Evolutionary conservation across 331 rosid species (phyloP).

Genomic region (Quercus phellos): DNA sequence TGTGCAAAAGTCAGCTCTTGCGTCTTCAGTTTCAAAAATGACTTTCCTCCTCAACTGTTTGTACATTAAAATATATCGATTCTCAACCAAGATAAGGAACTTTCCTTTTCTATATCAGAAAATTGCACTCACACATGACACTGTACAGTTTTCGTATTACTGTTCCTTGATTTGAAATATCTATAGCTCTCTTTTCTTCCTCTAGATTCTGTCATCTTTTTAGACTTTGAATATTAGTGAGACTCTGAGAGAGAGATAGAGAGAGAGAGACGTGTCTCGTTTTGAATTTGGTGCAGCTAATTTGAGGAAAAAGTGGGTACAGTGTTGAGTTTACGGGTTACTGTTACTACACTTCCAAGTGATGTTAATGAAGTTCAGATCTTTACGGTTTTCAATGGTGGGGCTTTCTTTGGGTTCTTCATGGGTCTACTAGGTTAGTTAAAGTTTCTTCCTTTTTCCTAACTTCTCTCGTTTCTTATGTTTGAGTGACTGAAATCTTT

Average conservation of each 20-base stretch:
- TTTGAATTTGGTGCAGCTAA: constrained; percentile 31
- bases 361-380: constrained; percentile 1
- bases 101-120: constrained; percentile 33
- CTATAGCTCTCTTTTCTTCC: constrained; percentile 22
- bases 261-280: constrained; percentile 9
- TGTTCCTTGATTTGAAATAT: constrained; percentile 38
- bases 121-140: not conserved
- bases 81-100: constrained; percentile 32
- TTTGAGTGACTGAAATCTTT: not conserved
- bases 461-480: not conserved
- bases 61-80: constrained; percentile 16
- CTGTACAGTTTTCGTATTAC: constrained; percentile 9
- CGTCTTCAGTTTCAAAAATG: not conserved
- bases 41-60: not conserved
- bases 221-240: constrained; percentile 27
- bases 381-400: not conserved
- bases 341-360: constrained; percentile 12
- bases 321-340: constrained; percentile 24
- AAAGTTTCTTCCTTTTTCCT: constrained; percentile 25
- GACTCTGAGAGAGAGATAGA: not conserved
- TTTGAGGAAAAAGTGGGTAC: constrained; percentile 26
- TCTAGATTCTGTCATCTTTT: constrained; percentile 28
- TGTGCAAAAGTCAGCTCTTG: constrained; percentile 38
- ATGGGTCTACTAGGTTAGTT: constrained; percentile 6
- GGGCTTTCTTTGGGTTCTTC: not conserved